Evolutionary conservation across 2,329 filamentous ascomycete genomes (phyloP).

Genomic region (Furcasterigmium furcatum): DNA sequence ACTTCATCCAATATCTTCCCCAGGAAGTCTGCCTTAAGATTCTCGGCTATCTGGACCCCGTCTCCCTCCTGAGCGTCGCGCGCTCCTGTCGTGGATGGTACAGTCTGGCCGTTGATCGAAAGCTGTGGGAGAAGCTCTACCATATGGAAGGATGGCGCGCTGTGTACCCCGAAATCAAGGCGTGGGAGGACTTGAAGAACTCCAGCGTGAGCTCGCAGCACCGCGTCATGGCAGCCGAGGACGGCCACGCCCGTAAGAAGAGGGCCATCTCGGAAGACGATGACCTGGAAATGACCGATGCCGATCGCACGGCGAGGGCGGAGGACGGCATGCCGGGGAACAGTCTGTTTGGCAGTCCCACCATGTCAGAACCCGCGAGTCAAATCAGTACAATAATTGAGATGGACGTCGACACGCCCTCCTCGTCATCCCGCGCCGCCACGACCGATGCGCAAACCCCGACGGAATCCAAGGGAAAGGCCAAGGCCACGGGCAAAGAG

Average conservation of each 20-base stretch:
- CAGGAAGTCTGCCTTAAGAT: constrained; percentile 89
- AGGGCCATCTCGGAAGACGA: constrained; percentile 47
- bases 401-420: constrained; percentile 29
- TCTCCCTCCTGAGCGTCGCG: constrained; percentile 76
- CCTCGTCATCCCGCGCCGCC: constrained; percentile 16
- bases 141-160: constrained; percentile 82
- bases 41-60: constrained; percentile 78
- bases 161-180: constrained; percentile 59
- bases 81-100: constrained; percentile 81
- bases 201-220: constrained; percentile 37
- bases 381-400: constrained; percentile 12
- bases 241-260: constrained; percentile 52
- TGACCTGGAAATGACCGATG: constrained; percentile 43
- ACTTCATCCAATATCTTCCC: constrained; percentile 83
- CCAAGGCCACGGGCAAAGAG: constrained; percentile 5
- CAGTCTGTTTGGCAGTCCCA: constrained; percentile 24
- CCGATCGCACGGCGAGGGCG: constrained; percentile 17
- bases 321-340: constrained; percentile 17
- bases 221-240: constrained; percentile 36
- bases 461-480: constrained; percentile 27
- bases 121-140: constrained; percentile 84
- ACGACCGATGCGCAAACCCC: constrained; percentile 22
- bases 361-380: background rate
- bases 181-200: constrained; percentile 51
- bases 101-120: constrained; percentile 73